Conservation (phyloP, 257 asterid species). For the Cinchona pubescens region DNA sequence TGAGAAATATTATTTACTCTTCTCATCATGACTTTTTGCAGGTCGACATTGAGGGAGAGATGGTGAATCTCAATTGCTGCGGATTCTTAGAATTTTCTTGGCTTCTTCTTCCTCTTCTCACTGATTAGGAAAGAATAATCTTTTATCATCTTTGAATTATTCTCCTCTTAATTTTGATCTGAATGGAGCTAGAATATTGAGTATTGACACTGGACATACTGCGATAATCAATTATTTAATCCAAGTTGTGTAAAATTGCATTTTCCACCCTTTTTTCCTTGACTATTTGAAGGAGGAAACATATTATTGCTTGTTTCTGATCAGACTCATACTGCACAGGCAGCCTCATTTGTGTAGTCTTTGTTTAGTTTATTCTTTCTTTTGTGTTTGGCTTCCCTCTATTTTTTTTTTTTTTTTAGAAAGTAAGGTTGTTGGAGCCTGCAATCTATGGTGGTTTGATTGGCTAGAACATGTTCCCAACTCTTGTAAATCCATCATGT, state of each 20-base stretch:
- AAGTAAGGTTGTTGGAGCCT: not conserved
- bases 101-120: constrained; percentile 36
- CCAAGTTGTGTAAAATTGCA: constrained; percentile 41
- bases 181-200: constrained; percentile 44
- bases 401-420: not conserved
- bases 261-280: constrained; percentile 22
- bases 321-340: constrained; percentile 22
- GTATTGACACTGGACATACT: constrained; percentile 29
- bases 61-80: constrained; percentile 53
- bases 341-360: not conserved
- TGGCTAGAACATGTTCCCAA: not conserved
- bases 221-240: constrained; percentile 39
- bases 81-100: constrained; percentile 35
- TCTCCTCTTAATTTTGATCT: constrained; percentile 45
- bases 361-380: not conserved
- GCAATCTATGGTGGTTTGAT: not conserved
- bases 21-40: constrained; percentile 43
- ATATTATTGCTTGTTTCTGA: constrained; percentile 18
- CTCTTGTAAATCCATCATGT: not conserved
- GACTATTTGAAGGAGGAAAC: constrained; percentile 20
- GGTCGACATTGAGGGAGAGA: constrained; percentile 65
- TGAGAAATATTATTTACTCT: constrained; percentile 14
- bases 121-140: constrained; percentile 53
- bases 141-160: constrained; percentile 40
- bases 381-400: not conserved